These are phyloP conservation scores for Amyloporia xantha DNA, from an alignment of 768 basidiomycete genomes.

Conservation along the genomic window DNA sequence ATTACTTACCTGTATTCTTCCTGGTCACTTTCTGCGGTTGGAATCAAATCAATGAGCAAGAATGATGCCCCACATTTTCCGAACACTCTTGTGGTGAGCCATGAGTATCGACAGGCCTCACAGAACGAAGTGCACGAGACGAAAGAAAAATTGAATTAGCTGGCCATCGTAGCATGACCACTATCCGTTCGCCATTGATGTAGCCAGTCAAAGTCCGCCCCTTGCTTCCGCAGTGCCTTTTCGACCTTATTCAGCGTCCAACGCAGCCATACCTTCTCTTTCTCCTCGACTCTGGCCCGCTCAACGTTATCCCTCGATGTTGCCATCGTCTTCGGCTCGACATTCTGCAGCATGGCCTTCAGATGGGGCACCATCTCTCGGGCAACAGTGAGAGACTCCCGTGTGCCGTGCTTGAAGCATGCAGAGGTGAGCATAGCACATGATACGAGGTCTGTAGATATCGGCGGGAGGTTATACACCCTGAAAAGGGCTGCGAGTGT, in stretches of 20 bases:
- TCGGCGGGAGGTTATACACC: conserved; percentile 45
- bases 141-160: background rate
- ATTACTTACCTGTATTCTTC: no score
- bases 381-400: conserved; percentile 33
- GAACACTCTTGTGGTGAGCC: no score
- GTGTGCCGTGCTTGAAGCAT: conserved; percentile 39
- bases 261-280: conserved; percentile 32
- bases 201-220: conserved; percentile 22
- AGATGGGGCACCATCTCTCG: conserved; percentile 37
- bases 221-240: conserved; percentile 24
- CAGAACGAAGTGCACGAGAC: no score
- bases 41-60: no score
- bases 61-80: no score
- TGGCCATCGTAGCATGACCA: conserved; percentile 18
- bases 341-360: conserved; percentile 23
- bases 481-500: conserved; percentile 47
- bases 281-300: conserved; percentile 23
- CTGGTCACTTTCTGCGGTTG: no score
- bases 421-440: conserved; percentile 52
- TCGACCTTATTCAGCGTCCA: conserved; percentile 32
- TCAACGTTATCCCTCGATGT: conserved; percentile 9
- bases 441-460: conserved; percentile 49
- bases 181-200: conserved; percentile 21
- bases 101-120: no score
- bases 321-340: conserved; percentile 10